Base-by-base conservation (phyloP, 2,329 filamentous ascomycete species). In the Exutisphaerella laricina region DNA sequence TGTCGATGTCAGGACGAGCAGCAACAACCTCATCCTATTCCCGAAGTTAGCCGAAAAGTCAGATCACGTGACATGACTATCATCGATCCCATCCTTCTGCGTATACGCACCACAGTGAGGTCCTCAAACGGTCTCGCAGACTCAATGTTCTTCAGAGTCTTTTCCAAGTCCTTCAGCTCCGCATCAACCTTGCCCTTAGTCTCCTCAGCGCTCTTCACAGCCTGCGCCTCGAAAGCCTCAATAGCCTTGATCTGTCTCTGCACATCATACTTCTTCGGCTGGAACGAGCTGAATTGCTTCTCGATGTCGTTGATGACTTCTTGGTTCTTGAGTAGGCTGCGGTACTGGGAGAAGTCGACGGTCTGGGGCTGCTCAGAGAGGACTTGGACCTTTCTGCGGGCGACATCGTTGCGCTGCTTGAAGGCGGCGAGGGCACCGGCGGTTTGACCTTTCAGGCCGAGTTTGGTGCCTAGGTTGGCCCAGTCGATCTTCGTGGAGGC, bases 331-430 rank as follows among this genome's bases (percentile, higher is more conserved):
- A 98, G 82, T 60, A 85, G 66, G 66, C 77, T 76, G 71, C 89
- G 88, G 85, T 97, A 98, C 71, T 90, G 79, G 58, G 80, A 70
- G 73, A 98, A 97, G 78, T 98, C 88, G 73, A 98, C 80, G 46
- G 80, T 79, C 63, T 88, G 87, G 55, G 90, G 75, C 67, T 85
- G 82, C 72, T 95, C 88, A 53, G 80, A 82, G 46, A 98, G 87
- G 51, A 80, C 62, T 70, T 85, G 81, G 50, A 98, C 78, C 74
- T 90, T 90, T 76, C 92, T 90, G 73, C 90, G 89, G 66, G 88
- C 90, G 69, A 96, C 89, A 68, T 98, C 92, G 78, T 97, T 96
- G 75, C 92, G 89, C 82, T 95, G 92, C 82, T 98, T 98, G 84
- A 98, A 98, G 57, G 87, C 80, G 69, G 90, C 84, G 51, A 98